phyloP scores from a whole-genome alignment of 306 rosid species.

The Lotus japonicus region DNA sequence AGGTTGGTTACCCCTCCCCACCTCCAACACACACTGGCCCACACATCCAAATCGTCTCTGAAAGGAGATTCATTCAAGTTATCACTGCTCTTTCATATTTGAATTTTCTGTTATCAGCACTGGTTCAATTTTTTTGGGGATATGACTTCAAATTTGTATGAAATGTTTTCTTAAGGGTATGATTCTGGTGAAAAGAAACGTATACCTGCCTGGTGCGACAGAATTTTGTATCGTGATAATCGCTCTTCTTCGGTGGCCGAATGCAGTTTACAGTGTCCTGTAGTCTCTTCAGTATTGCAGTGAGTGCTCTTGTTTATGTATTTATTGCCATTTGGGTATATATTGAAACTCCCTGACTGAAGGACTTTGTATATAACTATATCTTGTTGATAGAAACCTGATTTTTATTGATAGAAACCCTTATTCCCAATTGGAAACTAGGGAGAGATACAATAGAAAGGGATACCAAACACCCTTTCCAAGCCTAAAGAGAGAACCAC shows the following conservation, averaged over 20 bases:
- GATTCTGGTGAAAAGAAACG: constrained; percentile 99
- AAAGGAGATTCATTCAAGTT: constrained; percentile 9
- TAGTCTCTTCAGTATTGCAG: constrained; percentile 64
- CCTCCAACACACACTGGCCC: neutral
- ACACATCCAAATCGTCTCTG: neutral
- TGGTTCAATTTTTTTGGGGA: constrained; percentile 20
- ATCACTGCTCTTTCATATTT: constrained; percentile 6
- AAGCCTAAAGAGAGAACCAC: no score
- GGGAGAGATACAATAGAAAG: no score
- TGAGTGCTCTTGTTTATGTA: constrained; percentile 33
- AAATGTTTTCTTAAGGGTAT: constrained; percentile 50
- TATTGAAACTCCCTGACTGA: constrained; percentile 6
- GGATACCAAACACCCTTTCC: no score
- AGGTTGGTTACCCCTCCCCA: constrained; percentile 34
- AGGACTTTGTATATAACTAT: neutral
- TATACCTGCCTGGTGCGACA: constrained; percentile 98
- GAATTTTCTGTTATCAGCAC: neutral
- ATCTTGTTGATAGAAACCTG: no score
- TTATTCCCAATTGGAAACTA: no score
- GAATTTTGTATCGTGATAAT: constrained; percentile 90
- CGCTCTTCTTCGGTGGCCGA: constrained; percentile 51
- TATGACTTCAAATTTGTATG: constrained; percentile 20
- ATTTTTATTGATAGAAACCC: no score
- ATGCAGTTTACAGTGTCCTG: constrained; percentile 80
- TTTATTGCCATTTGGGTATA: constrained; percentile 8